Evolutionary conservation across 2,329 filamentous ascomycete species (phyloP), one percentile per base, ranked within the genome.

Genomic region (Arthrinium phaeospermum): DNA sequence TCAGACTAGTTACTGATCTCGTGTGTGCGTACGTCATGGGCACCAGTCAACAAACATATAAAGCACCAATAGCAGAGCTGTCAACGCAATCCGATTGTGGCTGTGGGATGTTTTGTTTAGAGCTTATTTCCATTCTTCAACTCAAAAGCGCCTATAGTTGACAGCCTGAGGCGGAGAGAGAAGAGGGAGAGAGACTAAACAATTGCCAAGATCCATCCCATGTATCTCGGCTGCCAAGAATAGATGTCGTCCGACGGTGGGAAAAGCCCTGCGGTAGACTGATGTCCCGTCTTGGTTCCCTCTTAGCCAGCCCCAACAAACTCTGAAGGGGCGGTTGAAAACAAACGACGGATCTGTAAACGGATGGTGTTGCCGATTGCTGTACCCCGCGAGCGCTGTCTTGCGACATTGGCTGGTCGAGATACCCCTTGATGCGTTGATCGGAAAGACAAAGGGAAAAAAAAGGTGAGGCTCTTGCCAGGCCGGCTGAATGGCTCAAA

Each of bases 381-480:
- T n/a, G 19, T 24, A 64, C 57, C 57, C 57, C 57, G 57, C 34
- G 57, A 19, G 34, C 34, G 53, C 34, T 22, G 30, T 37, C 53
- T 61, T 61, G 30, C 53, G 30, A 61, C 30, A 12, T 61, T 61
- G 53, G 53, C 53, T 61, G 53, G 53, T 57, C 13, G 51, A 30
- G 27, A 34, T 34, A 2, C 27, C 24, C 24, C 51, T 57, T 27
- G 51, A 30, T 27, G 24, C 51, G 27, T 57, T 57, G 51, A 57
- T 61, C 53, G 53, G 53, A 30, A 57, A 61, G 34, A 41, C 34
- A 19, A 41, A 41, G 30, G 16, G 30, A 13, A 14, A n/a, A 61
- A 61, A 41, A 64, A 49, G 45, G 49, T 69, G 67, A 69, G 67
- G 67, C 67, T 68, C 67, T 68, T 37, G 53, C 5, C 57, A 64